A percentile compares a stretch with the other conserved stretches of the same genome.
These are phyloP conservation scores for Toxoplasma gondii DNA, from an alignment of 169 alveolate genomes.

Conservation along the genomic window DNA sequence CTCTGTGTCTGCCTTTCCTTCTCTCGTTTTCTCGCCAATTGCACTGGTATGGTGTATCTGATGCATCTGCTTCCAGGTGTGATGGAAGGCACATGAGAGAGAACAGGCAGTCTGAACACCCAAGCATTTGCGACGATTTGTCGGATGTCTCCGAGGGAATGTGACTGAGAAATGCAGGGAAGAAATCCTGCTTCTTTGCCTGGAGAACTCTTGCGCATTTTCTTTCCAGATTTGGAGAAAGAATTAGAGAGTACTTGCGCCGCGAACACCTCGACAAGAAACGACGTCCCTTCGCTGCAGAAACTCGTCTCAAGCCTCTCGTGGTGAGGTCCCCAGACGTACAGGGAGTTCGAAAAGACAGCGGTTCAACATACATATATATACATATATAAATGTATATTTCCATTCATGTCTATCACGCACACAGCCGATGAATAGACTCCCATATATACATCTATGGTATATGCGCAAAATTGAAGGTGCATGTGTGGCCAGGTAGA, in stretches of 20 bases:
- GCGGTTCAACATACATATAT: background rate
- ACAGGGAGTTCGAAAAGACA: too few species aligned
- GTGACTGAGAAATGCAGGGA: too few species aligned
- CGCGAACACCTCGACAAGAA: constrained; percentile 49
- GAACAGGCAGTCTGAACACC: too few species aligned
- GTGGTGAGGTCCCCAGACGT: background rate
- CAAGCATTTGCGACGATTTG: too few species aligned
- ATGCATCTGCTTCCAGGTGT: background rate
- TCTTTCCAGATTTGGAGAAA: constrained; percentile 7
- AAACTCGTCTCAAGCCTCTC: background rate
- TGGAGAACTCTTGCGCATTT: too few species aligned
- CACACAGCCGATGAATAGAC: background rate
- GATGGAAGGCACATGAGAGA: too few species aligned
- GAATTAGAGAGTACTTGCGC: background rate
- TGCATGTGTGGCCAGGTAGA: too few species aligned
- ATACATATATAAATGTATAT: background rate
- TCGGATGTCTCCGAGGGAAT: too few species aligned
- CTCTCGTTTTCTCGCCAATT: background rate
- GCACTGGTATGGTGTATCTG: background rate
- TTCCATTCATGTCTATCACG: background rate
- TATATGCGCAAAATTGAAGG: too few species aligned
- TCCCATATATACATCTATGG: too few species aligned
- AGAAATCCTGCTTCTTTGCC: too few species aligned
- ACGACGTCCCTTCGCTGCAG: background rate
- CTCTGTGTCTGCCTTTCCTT: background rate